phyloP scores from a whole-genome alignment of 306 rosid species.

The Corylus americana region DNA sequence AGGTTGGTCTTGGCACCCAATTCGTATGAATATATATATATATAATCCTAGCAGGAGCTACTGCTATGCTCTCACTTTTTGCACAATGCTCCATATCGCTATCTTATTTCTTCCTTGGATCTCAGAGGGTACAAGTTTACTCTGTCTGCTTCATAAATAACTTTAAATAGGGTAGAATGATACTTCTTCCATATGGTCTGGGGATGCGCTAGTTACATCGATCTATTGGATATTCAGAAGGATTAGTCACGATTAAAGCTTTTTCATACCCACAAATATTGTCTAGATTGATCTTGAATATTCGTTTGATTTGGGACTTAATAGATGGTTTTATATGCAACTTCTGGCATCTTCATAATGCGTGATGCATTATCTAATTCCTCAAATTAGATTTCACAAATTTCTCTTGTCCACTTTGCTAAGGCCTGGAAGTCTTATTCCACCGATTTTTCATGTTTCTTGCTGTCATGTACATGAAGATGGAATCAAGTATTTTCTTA shows the following conservation, averaged over 20 bases:
- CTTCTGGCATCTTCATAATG: neutral
- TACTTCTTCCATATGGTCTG: no score
- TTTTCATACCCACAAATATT: neutral
- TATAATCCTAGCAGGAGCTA: neutral
- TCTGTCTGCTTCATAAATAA: neutral
- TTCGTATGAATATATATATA: no score
- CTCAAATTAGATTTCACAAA: no score
- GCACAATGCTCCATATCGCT: neutral
- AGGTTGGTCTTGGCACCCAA: neutral
- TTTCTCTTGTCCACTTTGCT: neutral
- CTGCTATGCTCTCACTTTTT: neutral
- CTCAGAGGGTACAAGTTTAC: neutral
- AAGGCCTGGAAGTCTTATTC: neutral
- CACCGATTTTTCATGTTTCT: neutral
- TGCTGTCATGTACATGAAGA: neutral
- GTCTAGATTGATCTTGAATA: neutral
- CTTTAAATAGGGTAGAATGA: neutral
- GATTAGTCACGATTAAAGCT: neutral
- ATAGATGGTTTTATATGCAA: neutral
- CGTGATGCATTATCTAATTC: no score
- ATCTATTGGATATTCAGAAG: neutral
- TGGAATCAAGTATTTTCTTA: neutral
- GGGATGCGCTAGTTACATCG: no score
- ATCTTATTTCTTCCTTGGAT: neutral
- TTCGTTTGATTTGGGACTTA: neutral